Conservation (phyloP, 2,329 filamentous ascomycete species). For the Colletotrichum karsti region DNA sequence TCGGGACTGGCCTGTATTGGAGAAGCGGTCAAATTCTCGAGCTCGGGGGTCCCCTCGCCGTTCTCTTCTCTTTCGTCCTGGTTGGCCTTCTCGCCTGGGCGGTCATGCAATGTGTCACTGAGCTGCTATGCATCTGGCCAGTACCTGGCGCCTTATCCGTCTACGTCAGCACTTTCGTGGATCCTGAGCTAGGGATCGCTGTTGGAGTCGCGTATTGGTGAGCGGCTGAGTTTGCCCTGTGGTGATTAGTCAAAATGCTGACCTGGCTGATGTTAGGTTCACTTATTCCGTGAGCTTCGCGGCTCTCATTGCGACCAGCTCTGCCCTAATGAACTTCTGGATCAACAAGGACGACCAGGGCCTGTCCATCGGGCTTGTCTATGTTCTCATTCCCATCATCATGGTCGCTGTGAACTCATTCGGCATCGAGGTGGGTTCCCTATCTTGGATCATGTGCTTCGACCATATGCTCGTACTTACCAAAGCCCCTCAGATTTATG, state of each 20-base stretch:
- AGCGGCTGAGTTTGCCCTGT: background rate
- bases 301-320: slow-evolving; percentile 34
- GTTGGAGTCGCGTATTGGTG: slow-evolving; percentile 43
- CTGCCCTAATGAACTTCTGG: slow-evolving; percentile 37
- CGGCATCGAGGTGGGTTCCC: background rate
- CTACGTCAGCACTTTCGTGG: slow-evolving; percentile 42
- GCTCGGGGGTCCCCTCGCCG: slow-evolving; percentile 35
- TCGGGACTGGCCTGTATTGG: slow-evolving; percentile 39
- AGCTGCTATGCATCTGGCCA: slow-evolving; percentile 42
- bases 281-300: slow-evolving; percentile 39
- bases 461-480: background rate
- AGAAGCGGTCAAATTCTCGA: slow-evolving; percentile 38
- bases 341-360: slow-evolving; percentile 13
- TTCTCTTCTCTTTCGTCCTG: slow-evolving; percentile 37
- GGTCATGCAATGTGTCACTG: slow-evolving; percentile 41
- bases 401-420: background rate
- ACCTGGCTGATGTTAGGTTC: background rate
- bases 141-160: slow-evolving; percentile 40
- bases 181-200: slow-evolving; percentile 40
- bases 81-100: slow-evolving; percentile 38
- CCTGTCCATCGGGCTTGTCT: slow-evolving; percentile 32
- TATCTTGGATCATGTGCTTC: too few species aligned
- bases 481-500: slow-evolving; percentile 33
- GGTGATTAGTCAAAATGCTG: background rate
- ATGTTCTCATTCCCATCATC: slow-evolving; percentile 32